Percentiles rank a stretch among this genome's conserved stretches.
phyloP scores from a whole-genome alignment of 345 rosid genomes.

The Salix purpurea region DNA sequence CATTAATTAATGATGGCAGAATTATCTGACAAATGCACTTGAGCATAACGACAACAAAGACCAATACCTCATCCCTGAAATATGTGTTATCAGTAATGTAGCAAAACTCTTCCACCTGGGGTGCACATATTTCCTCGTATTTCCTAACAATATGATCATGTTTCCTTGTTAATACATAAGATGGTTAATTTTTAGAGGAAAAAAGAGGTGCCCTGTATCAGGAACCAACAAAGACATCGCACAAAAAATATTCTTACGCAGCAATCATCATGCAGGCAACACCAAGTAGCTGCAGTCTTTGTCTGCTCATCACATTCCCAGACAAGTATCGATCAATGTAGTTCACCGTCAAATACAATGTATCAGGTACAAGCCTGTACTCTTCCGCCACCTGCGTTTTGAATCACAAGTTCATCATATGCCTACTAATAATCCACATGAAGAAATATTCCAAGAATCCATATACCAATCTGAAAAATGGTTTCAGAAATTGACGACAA shows the following conservation, averaged over 20 bases:
- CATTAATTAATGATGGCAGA: too few species aligned
- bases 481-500: background rate
- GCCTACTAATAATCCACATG: background rate
- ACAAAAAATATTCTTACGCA: constrained; percentile 46
- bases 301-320: constrained; percentile 71
- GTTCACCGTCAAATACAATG: constrained; percentile 74
- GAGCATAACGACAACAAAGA: background rate
- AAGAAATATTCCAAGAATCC: background rate
- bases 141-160: constrained; percentile 44
- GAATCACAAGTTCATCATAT: constrained; percentile 12
- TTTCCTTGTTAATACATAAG: constrained; percentile 4
- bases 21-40: background rate
- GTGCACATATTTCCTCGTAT: constrained; percentile 89
- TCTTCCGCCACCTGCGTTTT: constrained; percentile 85
- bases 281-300: constrained; percentile 82
- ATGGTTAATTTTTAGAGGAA: background rate
- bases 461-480: background rate
- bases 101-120: constrained; percentile 90
- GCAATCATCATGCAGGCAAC: constrained; percentile 95
- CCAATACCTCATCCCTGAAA: constrained; percentile 69
- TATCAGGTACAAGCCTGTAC: constrained; percentile 88
- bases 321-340: constrained; percentile 92
- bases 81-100: constrained; percentile 93
- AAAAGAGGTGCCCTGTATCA: background rate
- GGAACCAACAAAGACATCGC: background rate